phyloP scores from a whole-genome alignment of 139 green algal genomes.

The Microglena sp. region DNA sequence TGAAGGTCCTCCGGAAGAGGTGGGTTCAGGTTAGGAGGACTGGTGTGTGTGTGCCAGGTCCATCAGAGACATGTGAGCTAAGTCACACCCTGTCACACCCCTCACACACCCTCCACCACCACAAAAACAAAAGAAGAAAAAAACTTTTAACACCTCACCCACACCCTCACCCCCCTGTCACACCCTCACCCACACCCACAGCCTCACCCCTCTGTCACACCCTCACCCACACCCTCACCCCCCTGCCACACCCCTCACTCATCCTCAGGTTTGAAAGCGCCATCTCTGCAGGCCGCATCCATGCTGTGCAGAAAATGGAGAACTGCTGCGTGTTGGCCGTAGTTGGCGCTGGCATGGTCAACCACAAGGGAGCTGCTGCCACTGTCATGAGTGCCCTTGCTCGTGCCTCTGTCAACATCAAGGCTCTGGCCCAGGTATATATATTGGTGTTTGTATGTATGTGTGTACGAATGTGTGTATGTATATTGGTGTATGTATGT shows the following conservation, averaged over 20 bases:
- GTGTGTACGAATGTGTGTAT: too few relatives aligned
- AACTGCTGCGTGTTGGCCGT: conserved; percentile 88
- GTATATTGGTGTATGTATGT: too few relatives aligned
- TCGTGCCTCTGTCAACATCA: conserved; percentile 90
- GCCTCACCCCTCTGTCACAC: neutral
- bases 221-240: too few relatives aligned
- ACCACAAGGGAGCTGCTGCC: conserved; percentile 68
- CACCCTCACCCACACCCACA: too few relatives aligned
- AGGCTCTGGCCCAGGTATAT: conserved; percentile 54
- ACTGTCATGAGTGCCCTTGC: conserved; percentile 91
- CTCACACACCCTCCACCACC: too few relatives aligned
- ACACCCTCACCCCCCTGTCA: too few relatives aligned
- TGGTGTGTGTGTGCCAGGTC: too few relatives aligned
- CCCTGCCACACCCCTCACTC: neutral
- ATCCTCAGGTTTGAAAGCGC: conserved; percentile 58
- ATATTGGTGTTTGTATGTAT: conserved; percentile 12
- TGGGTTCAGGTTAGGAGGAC: too few relatives aligned
- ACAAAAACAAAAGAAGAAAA: too few relatives aligned
- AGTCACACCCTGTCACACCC: too few relatives aligned
- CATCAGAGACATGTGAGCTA: too few relatives aligned
- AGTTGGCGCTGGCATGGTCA: conserved; percentile 90
- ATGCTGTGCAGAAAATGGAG: conserved; percentile 53
- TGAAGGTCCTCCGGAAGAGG: conserved; percentile 27
- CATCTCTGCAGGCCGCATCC: conserved; percentile 62
- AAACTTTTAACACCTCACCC: too few relatives aligned